These are phyloP conservation scores for Coelastrella sp. DNA, from an alignment of 139 green algal species.

Conservation along the genomic window DNA sequence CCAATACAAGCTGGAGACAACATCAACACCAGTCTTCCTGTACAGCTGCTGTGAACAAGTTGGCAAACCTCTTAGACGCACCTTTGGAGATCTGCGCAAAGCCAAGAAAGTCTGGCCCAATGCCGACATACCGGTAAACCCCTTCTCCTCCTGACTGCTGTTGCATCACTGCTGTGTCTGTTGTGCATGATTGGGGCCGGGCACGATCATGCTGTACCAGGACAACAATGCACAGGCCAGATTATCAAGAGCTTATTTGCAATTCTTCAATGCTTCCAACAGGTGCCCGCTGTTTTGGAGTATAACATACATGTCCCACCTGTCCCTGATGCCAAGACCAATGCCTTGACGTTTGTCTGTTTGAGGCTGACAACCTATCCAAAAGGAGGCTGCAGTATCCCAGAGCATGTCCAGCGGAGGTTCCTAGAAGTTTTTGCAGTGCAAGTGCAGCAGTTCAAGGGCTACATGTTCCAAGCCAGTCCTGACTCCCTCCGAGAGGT, in stretches of 20 bases:
- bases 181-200: no score
- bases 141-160: no score
- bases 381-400: background rate
- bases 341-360: conserved; percentile 40
- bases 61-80: conserved; percentile 66
- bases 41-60: conserved; percentile 75
- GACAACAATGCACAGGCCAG: no score
- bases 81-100: conserved; percentile 49
- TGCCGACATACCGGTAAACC: background rate
- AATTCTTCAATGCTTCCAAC: background rate
- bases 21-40: conserved; percentile 65
- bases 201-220: no score
- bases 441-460: conserved; percentile 79
- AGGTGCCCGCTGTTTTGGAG: conserved; percentile 42
- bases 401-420: background rate
- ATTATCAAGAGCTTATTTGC: no score
- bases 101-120: conserved; percentile 44
- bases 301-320: conserved; percentile 31
- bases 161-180: no score
- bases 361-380: conserved; percentile 45
- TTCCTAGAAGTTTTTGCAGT: conserved; percentile 75
- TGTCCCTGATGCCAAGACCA: background rate
- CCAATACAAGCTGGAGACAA: conserved; percentile 56
- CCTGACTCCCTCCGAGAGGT: background rate
- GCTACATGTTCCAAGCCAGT: conserved; percentile 74